Conservation (phyloP, 2,329 filamentous ascomycete species). For the Nemania abortiva region DNA sequence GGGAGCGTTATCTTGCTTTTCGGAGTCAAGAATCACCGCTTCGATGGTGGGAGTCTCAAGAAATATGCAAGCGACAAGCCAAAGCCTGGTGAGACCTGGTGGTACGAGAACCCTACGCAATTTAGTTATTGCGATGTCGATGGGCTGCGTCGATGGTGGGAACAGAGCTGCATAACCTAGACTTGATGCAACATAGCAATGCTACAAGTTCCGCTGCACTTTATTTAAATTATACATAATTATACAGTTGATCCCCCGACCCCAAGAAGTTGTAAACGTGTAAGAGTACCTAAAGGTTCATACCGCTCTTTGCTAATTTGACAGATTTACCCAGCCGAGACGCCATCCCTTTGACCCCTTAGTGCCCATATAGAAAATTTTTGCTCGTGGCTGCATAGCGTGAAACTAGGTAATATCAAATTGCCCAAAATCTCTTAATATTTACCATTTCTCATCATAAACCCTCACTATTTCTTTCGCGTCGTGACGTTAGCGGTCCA, state of each 20-base stretch:
- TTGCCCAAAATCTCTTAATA: no score
- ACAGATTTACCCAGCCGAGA: no score
- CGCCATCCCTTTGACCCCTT: no score
- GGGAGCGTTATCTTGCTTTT: constrained; percentile 65
- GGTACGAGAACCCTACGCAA: constrained; percentile 62
- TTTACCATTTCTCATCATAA: no score
- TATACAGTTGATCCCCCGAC: not conserved
- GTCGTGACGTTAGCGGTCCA: no score
- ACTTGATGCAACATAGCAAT: not conserved
- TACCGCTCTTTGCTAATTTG: no score
- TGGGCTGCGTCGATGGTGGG: constrained; percentile 37
- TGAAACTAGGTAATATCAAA: no score
- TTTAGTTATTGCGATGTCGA: constrained; percentile 63
- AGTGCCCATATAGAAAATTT: no score
- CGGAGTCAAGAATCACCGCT: constrained; percentile 69
- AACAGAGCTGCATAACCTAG: not conserved
- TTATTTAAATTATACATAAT: not conserved
- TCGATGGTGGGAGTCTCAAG: constrained; percentile 61
- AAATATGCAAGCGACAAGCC: constrained; percentile 57
- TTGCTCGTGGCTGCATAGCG: no score
- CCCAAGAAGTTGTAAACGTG: no score
- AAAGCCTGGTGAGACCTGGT: constrained; percentile 56
- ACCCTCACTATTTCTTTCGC: no score
- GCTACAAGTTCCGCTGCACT: not conserved
- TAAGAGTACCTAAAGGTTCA: no score